These are phyloP conservation scores for Murraya koenigii DNA, from an alignment of 345 rosid genomes.

Conservation along the genomic window DNA sequence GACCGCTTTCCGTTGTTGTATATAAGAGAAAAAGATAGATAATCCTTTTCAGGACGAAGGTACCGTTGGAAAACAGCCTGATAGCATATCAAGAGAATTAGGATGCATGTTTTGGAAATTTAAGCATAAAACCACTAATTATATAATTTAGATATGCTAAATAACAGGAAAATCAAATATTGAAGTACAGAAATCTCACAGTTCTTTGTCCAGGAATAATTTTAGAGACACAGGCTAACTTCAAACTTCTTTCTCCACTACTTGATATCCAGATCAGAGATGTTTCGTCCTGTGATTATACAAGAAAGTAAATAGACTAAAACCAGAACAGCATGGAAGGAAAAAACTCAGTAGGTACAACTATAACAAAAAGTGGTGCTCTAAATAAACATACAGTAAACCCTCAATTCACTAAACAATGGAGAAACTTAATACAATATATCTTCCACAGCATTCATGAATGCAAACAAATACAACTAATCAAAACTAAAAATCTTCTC, in stretches of 20 bases:
- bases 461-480: neutral
- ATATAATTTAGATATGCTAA: neutral
- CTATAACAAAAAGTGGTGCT: neutral
- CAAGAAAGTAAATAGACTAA: slow-evolving; percentile 1
- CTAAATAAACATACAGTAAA: neutral
- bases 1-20: slow-evolving; percentile 82
- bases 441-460: neutral
- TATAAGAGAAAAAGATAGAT: slow-evolving; percentile 84
- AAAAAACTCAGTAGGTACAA: neutral
- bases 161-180: neutral
- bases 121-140: neutral
- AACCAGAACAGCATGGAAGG: neutral
- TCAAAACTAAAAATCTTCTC: neutral
- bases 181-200: slow-evolving; percentile 45
- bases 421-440: too few species aligned
- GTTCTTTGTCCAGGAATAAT: slow-evolving; percentile 97
- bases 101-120: slow-evolving; percentile 12
- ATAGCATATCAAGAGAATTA: slow-evolving; percentile 19
- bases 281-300: slow-evolving; percentile 73
- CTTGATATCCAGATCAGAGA: slow-evolving; percentile 88
- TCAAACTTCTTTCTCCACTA: slow-evolving; percentile 78
- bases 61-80: slow-evolving; percentile 91
- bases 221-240: slow-evolving; percentile 72
- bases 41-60: slow-evolving; percentile 80
- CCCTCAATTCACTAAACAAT: too few species aligned